Percentiles rank a stretch among this genome's conserved stretches.
Evolutionary conservation across 495 filamentous ascomycete species (phyloP).

Genomic region (Lophiostoma macrostomum): DNA sequence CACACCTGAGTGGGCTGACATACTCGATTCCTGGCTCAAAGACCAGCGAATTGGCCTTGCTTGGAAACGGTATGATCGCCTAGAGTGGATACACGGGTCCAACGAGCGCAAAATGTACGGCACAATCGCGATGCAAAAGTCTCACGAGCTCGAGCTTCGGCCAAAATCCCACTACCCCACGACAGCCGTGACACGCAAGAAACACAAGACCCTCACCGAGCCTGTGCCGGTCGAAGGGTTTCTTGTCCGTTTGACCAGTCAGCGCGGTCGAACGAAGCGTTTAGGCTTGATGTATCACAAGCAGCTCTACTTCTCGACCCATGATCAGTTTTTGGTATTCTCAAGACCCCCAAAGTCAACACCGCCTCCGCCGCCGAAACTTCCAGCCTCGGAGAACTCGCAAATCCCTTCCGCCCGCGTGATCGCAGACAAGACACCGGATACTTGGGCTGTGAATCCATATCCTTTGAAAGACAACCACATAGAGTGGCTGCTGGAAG

Average conservation of each 20-base stretch:
- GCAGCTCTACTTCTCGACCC: conserved; percentile 65
- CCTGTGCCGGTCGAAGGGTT: conserved; percentile 71
- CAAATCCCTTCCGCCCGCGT: conserved; percentile 55
- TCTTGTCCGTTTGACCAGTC: conserved; percentile 65
- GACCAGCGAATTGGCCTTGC: conserved; percentile 66
- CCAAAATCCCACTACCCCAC: conserved; percentile 70
- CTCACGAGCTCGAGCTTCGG: conserved; percentile 71
- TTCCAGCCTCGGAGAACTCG: conserved; percentile 43
- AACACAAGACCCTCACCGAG: conserved; percentile 49
- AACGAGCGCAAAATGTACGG: conserved; percentile 75
- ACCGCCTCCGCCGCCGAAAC: conserved; percentile 64
- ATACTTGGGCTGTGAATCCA: conserved; percentile 64
- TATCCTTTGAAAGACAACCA: conserved; percentile 55
- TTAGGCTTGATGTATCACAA: conserved; percentile 68
- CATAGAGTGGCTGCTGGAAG: conserved; percentile 55
- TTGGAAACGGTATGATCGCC: conserved; percentile 72
- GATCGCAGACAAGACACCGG: conserved; percentile 56
- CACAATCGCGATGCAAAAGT: conserved; percentile 67
- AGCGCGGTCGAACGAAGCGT: conserved; percentile 58
- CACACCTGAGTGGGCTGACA: conserved; percentile 60
- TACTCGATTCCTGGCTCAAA: conserved; percentile 59
- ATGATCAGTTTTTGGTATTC: conserved; percentile 67
- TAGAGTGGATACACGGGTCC: conserved; percentile 70
- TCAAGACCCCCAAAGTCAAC: conserved; percentile 61
- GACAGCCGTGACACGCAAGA: conserved; percentile 39